Evolutionary conservation across 1,284 basidiomycete species (phyloP).

Genomic region (Ceratobasidium papillatum): DNA sequence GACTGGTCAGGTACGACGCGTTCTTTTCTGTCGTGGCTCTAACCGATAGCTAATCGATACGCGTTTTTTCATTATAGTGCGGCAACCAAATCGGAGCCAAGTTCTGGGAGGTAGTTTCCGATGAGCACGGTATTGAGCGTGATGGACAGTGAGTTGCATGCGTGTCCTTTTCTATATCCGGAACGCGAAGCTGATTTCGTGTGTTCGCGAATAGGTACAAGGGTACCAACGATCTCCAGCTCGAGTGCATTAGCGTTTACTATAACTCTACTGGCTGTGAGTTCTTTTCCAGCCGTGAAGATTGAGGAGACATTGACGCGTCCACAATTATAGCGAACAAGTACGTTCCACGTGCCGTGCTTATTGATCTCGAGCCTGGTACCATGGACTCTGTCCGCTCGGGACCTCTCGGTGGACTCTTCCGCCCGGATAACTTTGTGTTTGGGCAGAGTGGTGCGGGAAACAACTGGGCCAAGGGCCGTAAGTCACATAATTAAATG

Average conservation of each 20-base stretch:
- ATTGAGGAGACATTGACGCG: neutral
- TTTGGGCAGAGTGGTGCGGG: conserved; percentile 64
- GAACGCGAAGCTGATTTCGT: neutral
- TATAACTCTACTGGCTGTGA: conserved; percentile 85
- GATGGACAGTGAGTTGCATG: conserved; percentile 68
- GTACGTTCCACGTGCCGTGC: conserved; percentile 95
- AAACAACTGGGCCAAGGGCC: conserved; percentile 67
- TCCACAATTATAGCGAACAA: conserved; percentile 65
- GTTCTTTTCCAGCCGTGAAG: conserved; percentile 1
- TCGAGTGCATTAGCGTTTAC: conserved; percentile 97
- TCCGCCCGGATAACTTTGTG: conserved; percentile 66
- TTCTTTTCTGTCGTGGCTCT: conserved; percentile 18
- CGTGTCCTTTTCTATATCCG: neutral
- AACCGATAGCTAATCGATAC: conserved; percentile 38
- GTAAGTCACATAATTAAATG: conserved; percentile 47
- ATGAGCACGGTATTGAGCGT: conserved; percentile 95
- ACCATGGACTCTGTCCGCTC: conserved; percentile 96
- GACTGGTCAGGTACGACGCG: conserved; percentile 82
- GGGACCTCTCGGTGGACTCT: conserved; percentile 59
- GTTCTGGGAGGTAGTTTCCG: conserved; percentile 98
- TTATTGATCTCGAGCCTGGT: conserved; percentile 95
- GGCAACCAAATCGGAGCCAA: conserved; percentile 99
- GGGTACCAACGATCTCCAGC: conserved; percentile 93
- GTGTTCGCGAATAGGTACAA: conserved; percentile 65
- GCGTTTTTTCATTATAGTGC: conserved; percentile 64